Evolutionary conservation across 2,329 filamentous ascomycete genomes (phyloP).

Genomic region (Alternaria dauci): DNA sequence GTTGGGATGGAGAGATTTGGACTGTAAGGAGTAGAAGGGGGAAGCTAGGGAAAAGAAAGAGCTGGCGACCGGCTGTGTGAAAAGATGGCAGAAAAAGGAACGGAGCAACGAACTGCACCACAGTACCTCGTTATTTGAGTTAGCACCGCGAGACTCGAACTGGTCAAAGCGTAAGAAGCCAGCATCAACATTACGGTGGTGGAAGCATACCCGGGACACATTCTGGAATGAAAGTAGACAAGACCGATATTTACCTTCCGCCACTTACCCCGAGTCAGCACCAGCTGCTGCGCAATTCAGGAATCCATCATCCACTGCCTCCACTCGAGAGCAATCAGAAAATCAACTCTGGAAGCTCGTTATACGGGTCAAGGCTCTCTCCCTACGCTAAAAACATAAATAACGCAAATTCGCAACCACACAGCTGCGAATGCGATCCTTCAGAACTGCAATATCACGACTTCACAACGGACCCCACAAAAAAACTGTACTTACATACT

Average conservation of each 20-base stretch:
- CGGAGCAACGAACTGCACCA: not conserved
- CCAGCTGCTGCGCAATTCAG: not conserved
- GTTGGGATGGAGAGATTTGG: slow-evolving; percentile 41
- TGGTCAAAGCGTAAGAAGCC: not conserved
- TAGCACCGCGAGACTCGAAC: not conserved
- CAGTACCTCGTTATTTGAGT: not conserved
- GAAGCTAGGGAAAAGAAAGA: not conserved
- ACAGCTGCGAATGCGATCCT: not conserved
- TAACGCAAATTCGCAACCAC: not conserved
- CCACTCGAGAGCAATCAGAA: not conserved
- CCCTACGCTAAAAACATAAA: not conserved
- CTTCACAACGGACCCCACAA: not conserved
- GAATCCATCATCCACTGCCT: not conserved
- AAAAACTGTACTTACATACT: too few species aligned
- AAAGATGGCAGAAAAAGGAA: not conserved
- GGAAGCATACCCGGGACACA: not conserved
- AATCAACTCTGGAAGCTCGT: not conserved
- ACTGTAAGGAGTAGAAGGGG: slow-evolving; percentile 5
- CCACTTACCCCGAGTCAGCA: not conserved
- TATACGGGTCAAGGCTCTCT: not conserved
- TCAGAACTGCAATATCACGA: not conserved
- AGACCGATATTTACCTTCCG: not conserved
- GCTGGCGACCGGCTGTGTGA: not conserved
- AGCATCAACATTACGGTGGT: not conserved
- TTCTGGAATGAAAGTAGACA: not conserved